Conservation (phyloP, 108 stramenopile genomes). For the Nannochloropsis gaditana region DNA sequence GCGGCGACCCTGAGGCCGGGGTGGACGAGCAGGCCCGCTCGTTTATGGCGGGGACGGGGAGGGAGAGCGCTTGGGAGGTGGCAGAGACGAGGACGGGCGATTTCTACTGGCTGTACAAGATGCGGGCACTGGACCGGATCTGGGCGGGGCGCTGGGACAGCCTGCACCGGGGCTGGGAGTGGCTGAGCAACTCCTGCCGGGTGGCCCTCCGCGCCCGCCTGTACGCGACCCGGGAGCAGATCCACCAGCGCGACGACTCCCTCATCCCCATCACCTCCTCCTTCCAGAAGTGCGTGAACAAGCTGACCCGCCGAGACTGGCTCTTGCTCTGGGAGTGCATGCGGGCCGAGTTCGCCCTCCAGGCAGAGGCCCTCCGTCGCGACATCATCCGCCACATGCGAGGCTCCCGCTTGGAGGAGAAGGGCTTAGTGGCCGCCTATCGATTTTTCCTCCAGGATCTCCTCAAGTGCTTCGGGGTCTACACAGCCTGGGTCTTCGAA, state of each 20-base stretch:
- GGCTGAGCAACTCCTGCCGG: neutral
- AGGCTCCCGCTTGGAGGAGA: neutral
- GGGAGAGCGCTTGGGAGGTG: slow-evolving; percentile 15
- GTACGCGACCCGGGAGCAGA: neutral
- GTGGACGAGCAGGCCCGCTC: neutral
- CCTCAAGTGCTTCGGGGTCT: neutral
- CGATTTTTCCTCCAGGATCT: neutral
- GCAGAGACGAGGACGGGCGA: neutral
- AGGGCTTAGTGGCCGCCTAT: neutral
- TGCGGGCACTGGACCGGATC: neutral
- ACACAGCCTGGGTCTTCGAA: neutral
- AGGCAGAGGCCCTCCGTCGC: neutral
- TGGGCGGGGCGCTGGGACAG: neutral
- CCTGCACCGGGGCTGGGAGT: slow-evolving; percentile 4
- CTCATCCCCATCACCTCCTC: neutral
- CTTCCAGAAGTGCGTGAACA: neutral
- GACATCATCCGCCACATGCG: slow-evolving; percentile 3
- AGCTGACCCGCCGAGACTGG: neutral
- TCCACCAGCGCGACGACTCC: neutral
- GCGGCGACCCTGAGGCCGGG: neutral
- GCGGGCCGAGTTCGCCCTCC: neutral
- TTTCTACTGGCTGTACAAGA: neutral
- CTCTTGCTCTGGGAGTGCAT: neutral
- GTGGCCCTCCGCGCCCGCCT: neutral
- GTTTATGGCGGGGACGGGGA: neutral